These are phyloP conservation scores for Erythrobasidium yunnanense DNA, from an alignment of 768 basidiomycete species.

Conservation along the genomic window DNA sequence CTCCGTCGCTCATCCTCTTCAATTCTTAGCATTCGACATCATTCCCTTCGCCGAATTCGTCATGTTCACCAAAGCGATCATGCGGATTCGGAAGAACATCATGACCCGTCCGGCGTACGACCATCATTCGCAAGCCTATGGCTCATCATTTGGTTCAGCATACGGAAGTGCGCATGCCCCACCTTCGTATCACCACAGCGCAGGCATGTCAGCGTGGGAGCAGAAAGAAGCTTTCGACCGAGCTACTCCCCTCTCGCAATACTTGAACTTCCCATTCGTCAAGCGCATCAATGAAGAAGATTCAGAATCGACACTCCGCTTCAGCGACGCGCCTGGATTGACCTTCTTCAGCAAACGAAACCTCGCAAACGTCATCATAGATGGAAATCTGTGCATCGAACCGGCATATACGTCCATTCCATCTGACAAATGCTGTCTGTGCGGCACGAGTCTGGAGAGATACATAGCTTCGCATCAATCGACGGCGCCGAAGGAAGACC, in stretches of 20 bases:
- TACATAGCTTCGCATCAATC: constrained; percentile 20
- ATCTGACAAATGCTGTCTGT: constrained; percentile 34
- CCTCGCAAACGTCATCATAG: constrained; percentile 71
- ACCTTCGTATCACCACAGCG: not conserved
- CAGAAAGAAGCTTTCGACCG: constrained; percentile 32
- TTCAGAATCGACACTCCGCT: constrained; percentile 80
- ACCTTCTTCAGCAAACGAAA: constrained; percentile 86
- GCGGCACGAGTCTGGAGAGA: constrained; percentile 28
- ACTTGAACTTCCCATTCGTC: constrained; percentile 36
- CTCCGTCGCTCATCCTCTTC: constrained; percentile 28
- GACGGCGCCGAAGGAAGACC: constrained; percentile 22
- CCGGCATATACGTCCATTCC: constrained; percentile 44
- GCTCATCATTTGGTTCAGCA: not conserved
- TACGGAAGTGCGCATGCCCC: not conserved
- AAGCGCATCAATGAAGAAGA: constrained; percentile 39
- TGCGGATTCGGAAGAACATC: constrained; percentile 17
- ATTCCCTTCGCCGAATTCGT: constrained; percentile 38
- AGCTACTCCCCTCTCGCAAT: constrained; percentile 34
- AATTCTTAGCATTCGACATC: constrained; percentile 33
- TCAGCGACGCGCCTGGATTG: constrained; percentile 85
- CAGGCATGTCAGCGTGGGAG: not conserved
- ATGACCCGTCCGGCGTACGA: not conserved
- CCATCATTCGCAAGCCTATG: not conserved
- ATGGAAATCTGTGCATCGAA: constrained; percentile 76
- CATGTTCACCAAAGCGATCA: constrained; percentile 35